Conservation (phyloP, 2,329 filamentous ascomycete genomes). For the Fusarium penzigii region DNA sequence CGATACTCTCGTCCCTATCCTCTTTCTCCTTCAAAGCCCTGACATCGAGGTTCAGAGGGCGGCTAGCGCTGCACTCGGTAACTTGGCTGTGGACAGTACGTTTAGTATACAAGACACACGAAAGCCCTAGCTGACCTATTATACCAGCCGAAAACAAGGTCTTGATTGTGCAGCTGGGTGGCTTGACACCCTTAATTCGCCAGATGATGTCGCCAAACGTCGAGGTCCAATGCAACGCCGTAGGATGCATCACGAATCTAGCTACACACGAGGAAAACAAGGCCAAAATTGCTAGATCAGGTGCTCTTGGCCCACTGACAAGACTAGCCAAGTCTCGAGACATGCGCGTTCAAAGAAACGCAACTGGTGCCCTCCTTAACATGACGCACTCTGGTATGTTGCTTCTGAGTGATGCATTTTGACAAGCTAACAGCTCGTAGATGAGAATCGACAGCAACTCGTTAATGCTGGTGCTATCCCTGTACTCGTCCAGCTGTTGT, state of each 20-base stretch:
- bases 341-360: constrained; percentile 97
- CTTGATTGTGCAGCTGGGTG: constrained; percentile 88
- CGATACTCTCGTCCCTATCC: constrained; percentile 92
- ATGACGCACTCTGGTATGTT: constrained; percentile 95
- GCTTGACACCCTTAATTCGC: constrained; percentile 86
- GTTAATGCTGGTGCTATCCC: constrained; percentile 98
- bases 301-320: constrained; percentile 87
- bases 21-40: constrained; percentile 90
- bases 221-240: constrained; percentile 98
- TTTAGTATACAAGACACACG: not conserved
- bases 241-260: constrained; percentile 97
- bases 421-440: constrained; percentile 47
- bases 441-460: constrained; percentile 96
- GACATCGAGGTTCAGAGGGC: constrained; percentile 98
- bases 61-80: constrained; percentile 92
- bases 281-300: constrained; percentile 94
- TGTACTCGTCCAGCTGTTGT: constrained; percentile 91
- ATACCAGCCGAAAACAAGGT: constrained; percentile 94
- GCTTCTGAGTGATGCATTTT: not conserved
- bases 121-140: constrained; percentile 40
- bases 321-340: constrained; percentile 94
- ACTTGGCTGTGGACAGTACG: constrained; percentile 95
- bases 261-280: constrained; percentile 99
- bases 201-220: constrained; percentile 99
- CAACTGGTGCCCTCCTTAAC: constrained; percentile 92